Evolutionary conservation across 2,329 filamentous ascomycete genomes (phyloP), one percentile per base, ranked within the genome.

Genomic region (Trichoderma lentiforme): DNA sequence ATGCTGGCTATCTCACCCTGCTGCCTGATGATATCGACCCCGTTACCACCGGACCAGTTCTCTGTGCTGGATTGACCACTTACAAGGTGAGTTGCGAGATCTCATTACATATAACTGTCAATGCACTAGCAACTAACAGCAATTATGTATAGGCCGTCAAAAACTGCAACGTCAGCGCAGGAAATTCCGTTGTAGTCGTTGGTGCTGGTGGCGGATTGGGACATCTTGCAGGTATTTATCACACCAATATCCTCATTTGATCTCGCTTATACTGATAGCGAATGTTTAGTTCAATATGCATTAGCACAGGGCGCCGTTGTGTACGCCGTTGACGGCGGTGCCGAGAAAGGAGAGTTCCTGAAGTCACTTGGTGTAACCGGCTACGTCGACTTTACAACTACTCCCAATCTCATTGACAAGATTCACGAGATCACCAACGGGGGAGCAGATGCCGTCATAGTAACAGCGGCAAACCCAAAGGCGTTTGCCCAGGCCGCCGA

Each of bases 21-120:
- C 28, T 73, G 11, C 66, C 73, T 15, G 63, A 74, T 53, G 73
- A 74, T 34, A 75, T 75, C 34, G 67, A 75, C 14, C 71, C 74
- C 12, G 57, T 66, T 26, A 36, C 65, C 5, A 74, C 72, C 6
- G 70, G 71, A 2, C 69, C 74, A 0, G 71, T 74, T 47, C 58
- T 74, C 2, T 75, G 73, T 43, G 74, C 71, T 8, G 73, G 73
- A 24, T 51, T 74, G 28, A 74, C 73, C 51, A 74, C 73, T 24
- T 74, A 74, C 61, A 74, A 74, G 64, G 73, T 73, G 21, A 32
- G 65, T 1, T 12, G 4, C 32, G 6, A 14, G 18, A 14, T 11
- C 5, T 11, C 2, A 8, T 26, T 1, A 6, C 14, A 24, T 30
- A 0, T 1, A 8, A 3, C 4, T 56, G 15, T 0, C 4, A 14